Evolutionary conservation across 1,139 yeast genomes (phyloP), one percentile per base, ranked within the genome.

Genomic region (Protomyces inouyei): DNA sequence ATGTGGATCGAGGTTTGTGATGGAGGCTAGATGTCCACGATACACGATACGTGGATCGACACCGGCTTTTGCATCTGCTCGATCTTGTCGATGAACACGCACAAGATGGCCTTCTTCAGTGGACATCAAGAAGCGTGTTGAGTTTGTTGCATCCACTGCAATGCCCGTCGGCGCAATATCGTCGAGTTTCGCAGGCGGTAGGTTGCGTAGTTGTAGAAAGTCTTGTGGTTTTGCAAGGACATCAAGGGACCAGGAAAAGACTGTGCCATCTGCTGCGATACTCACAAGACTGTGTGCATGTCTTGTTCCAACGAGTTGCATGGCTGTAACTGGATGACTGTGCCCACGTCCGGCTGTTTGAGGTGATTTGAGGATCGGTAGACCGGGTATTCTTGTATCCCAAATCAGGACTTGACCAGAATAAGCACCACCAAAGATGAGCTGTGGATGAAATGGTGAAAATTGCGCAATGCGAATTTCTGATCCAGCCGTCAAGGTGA

Each of bases 91-190:
- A 68, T 76, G 71, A 28, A 83, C 74, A 52, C 76, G 77, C 69
- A 80, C 80, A 36, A 83, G 73, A n/a, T 72, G 70, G 0, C 87
- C 86, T 65, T 78, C 80, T 66, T 80, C 81, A 18, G 83, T 73
- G 1, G 83, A 82, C 8, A 81, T 73, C 9, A 81, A 68, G n/a
- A 82, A 70, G 48, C 73, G 73, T 32, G 80, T 73, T 16, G 74
- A 72, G 59, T 77, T 79, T 16, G 73, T 68, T 2, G 73, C 69
- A 3, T 75, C 67, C 21, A 75, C 69, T 0, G 74, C 73, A 16
- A 79, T 55, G 2, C 74, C 69, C 1, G 64, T 65, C 10, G 67
- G 64, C 9, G 55, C 60, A 28, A 65, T 35, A 18, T 65, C 67
- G 8, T 64, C 67, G 38, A 55, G 38, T 37, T 64, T 64, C 12